Percentiles rank a stretch among this genome's conserved stretches.
Evolutionary conservation across 768 basidiomycete genomes (phyloP).

Genomic region (Coprinopsis marcescibilis): DNA sequence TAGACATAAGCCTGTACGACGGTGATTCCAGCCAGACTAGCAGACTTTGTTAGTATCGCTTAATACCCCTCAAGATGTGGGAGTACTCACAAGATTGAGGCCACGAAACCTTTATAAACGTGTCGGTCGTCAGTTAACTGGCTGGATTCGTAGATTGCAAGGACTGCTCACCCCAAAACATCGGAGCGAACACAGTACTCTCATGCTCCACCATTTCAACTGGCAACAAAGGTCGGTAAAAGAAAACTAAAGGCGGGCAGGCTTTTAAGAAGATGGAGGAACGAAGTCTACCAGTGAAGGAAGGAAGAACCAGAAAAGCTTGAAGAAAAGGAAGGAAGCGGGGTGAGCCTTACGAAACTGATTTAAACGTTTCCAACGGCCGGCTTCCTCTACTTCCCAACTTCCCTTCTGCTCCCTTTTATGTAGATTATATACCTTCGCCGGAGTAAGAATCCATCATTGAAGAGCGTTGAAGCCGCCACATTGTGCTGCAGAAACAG

Average conservation of each 20-base stretch:
- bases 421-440: not conserved
- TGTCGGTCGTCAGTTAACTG: not conserved
- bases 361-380: no score
- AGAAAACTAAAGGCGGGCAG: not conserved
- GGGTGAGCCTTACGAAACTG: no score
- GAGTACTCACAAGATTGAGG: constrained; percentile 21
- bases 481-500: not conserved
- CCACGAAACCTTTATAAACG: constrained; percentile 20
- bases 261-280: not conserved
- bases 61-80: not conserved
- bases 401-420: not conserved
- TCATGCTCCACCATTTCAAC: constrained; percentile 7
- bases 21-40: constrained; percentile 34
- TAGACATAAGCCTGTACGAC: constrained; percentile 37
- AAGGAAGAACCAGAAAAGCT: not conserved
- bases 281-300: not conserved
- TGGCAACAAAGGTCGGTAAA: not conserved
- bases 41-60: not conserved
- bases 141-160: not conserved
- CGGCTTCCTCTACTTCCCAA: no score
- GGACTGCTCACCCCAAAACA: constrained; percentile 26
- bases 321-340: not conserved
- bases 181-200: constrained; percentile 21
- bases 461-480: not conserved
- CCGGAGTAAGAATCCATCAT: not conserved